phyloP scores from a whole-genome alignment of 306 rosid species.

The Corylus heterophylla region DNA sequence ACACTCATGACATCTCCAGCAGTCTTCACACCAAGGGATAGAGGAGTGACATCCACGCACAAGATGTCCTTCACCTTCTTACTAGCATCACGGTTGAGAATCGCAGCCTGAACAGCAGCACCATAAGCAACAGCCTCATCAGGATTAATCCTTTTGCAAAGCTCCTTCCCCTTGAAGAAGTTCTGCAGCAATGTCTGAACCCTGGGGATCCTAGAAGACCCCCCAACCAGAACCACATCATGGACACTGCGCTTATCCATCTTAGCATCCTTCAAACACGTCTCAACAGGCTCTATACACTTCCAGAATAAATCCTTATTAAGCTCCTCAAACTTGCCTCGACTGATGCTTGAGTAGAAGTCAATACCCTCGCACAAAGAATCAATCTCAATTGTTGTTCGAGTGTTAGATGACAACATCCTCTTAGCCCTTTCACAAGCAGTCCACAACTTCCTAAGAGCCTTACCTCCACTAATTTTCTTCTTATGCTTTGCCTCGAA shows the following conservation, averaged over 20 bases:
- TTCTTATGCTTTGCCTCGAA: slow-evolving; percentile 40
- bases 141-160: slow-evolving; percentile 43
- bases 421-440: slow-evolving; percentile 50
- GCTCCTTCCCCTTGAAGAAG: slow-evolving; percentile 40
- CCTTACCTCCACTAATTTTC: slow-evolving; percentile 32
- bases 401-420: slow-evolving; percentile 38
- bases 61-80: background rate
- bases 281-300: slow-evolving; percentile 42
- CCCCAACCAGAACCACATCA: slow-evolving; percentile 43
- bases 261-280: slow-evolving; percentile 39
- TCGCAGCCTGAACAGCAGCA: slow-evolving; percentile 44
- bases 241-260: slow-evolving; percentile 33
- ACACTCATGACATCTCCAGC: background rate
- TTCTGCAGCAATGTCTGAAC: slow-evolving; percentile 39
- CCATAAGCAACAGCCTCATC: slow-evolving; percentile 50
- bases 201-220: slow-evolving; percentile 44
- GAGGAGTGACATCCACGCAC: background rate
- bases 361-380: slow-evolving; percentile 40
- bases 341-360: slow-evolving; percentile 29
- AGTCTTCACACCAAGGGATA: background rate
- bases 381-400: slow-evolving; percentile 41
- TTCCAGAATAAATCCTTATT: slow-evolving; percentile 40
- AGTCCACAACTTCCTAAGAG: slow-evolving; percentile 36
- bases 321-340: slow-evolving; percentile 37
- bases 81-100: slow-evolving; percentile 31